These are phyloP conservation scores for Xylaria digitata DNA, from an alignment of 2,329 filamentous ascomycete genomes.

Conservation along the genomic window DNA sequence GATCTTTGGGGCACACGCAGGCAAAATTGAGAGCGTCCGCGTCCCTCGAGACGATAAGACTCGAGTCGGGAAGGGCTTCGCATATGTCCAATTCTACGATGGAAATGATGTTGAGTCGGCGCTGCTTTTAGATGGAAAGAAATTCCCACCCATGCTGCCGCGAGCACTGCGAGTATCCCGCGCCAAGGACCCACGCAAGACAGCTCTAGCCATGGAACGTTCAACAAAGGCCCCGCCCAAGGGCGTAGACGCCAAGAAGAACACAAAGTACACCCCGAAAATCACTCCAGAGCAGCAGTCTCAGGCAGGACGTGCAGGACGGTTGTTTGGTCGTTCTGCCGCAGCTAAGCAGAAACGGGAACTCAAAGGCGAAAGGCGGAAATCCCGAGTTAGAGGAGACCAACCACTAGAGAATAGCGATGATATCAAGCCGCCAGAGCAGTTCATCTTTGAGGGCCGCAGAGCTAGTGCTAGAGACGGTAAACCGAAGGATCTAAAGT, in stretches of 20 bases:
- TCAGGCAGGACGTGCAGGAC: conserved; percentile 76
- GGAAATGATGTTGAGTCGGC: conserved; percentile 91
- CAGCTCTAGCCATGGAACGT: conserved; percentile 62
- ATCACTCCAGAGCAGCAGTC: conserved; percentile 76
- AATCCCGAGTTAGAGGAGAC: conserved; percentile 42
- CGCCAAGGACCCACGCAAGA: conserved; percentile 79
- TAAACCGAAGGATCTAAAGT: conserved; percentile 70
- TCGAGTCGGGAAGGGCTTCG: conserved; percentile 94
- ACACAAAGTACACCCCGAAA: conserved; percentile 74
- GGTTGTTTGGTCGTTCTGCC: conserved; percentile 77
- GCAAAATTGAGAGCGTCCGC: conserved; percentile 91
- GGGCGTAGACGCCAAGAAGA: conserved; percentile 49
- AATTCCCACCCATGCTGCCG: conserved; percentile 93
- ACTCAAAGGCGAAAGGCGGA: conserved; percentile 47
- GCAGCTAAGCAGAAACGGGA: conserved; percentile 60
- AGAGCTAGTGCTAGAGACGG: conserved; percentile 76
- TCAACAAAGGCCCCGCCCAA: conserved; percentile 56
- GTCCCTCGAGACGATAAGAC: conserved; percentile 91
- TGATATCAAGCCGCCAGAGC: conserved; percentile 70
- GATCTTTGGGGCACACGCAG: conserved; percentile 76
- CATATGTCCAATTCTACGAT: conserved; percentile 96
- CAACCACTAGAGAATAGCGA: conserved; percentile 18
- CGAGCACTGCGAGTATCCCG: conserved; percentile 86
- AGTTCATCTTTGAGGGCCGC: conserved; percentile 83
- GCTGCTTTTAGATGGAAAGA: conserved; percentile 87